A percentile compares a stretch with the other conserved stretches of the same genome.
phyloP scores from a whole-genome alignment of 257 asterid species.

The Orobanche coerulescens region DNA sequence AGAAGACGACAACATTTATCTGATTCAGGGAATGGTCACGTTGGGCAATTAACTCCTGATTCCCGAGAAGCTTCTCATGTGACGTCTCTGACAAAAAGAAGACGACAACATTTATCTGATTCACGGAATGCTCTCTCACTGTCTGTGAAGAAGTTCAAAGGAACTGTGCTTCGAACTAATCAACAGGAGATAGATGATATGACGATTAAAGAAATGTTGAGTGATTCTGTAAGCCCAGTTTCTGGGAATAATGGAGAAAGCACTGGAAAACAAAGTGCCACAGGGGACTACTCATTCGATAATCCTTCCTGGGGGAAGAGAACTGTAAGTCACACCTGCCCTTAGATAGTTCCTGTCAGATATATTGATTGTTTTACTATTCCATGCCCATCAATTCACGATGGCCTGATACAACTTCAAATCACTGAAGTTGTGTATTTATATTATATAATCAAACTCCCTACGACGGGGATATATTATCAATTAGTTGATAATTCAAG shows the following conservation, averaged over 20 bases:
- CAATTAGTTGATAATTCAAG: background rate
- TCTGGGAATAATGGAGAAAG: constrained; percentile 20
- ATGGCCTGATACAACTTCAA: constrained; percentile 1
- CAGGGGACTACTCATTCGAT: constrained; percentile 29
- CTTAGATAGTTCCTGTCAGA: background rate
- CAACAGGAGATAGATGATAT: constrained; percentile 21
- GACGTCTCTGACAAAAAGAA: constrained; percentile 20
- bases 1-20: constrained; percentile 20
- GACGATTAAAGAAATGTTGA: constrained; percentile 16
- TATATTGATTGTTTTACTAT: background rate
- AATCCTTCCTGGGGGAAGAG: constrained; percentile 36
- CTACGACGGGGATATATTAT: background rate
- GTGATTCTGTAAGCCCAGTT: constrained; percentile 30
- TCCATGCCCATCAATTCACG: background rate
- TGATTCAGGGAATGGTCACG: constrained; percentile 24
- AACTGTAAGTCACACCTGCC: constrained; percentile 40
- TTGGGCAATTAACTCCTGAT: constrained; percentile 21
- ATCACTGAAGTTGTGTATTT: background rate
- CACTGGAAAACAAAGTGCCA: constrained; percentile 21
- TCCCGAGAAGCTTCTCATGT: constrained; percentile 24
- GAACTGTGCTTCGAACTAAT: constrained; percentile 17
- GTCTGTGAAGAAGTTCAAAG: constrained; percentile 32
- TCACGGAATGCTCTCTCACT: constrained; percentile 17
- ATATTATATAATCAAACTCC: background rate
- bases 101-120: constrained; percentile 17